Conservation (phyloP, 352 stramenopile genomes). For the Peronospora destructor region DNA sequence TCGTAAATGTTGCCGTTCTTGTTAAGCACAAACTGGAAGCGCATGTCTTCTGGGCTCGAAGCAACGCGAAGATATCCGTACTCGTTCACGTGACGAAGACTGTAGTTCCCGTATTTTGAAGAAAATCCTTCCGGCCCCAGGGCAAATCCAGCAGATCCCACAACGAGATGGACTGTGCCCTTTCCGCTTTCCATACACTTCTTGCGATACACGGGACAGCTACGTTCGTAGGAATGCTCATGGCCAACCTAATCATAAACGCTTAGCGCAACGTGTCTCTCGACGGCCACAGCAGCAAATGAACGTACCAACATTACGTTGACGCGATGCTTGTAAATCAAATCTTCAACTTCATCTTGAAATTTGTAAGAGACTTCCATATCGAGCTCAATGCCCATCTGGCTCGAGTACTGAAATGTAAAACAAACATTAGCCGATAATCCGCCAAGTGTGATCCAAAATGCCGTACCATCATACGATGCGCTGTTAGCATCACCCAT, state of each 20-base stretch:
- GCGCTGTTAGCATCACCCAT: conserved; percentile 87
- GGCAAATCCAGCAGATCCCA: conserved; percentile 67
- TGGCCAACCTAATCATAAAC: conserved; percentile 56
- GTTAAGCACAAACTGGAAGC: conserved; percentile 63
- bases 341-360: conserved; percentile 83
- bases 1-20: conserved; percentile 62
- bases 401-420: conserved; percentile 40
- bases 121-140: conserved; percentile 49
- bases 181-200: conserved; percentile 48
- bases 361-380: conserved; percentile 70
- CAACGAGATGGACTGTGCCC: conserved; percentile 67
- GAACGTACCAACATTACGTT: conserved; percentile 79
- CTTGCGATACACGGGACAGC: conserved; percentile 66
- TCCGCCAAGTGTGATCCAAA: not conserved
- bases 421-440: conserved; percentile 1
- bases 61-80: conserved; percentile 62
- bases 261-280: conserved; percentile 5
- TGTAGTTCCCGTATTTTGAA: conserved; percentile 55
- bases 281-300: not conserved
- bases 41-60: conserved; percentile 34
- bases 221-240: conserved; percentile 87
- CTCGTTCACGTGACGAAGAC: conserved; percentile 51
- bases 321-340: conserved; percentile 77
- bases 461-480: conserved; percentile 79
- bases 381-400: conserved; percentile 47